Evolutionary conservation across 108 stramenopile genomes (phyloP), one percentile per base, ranked within the genome.

Genomic region (Ochromonas danica): DNA sequence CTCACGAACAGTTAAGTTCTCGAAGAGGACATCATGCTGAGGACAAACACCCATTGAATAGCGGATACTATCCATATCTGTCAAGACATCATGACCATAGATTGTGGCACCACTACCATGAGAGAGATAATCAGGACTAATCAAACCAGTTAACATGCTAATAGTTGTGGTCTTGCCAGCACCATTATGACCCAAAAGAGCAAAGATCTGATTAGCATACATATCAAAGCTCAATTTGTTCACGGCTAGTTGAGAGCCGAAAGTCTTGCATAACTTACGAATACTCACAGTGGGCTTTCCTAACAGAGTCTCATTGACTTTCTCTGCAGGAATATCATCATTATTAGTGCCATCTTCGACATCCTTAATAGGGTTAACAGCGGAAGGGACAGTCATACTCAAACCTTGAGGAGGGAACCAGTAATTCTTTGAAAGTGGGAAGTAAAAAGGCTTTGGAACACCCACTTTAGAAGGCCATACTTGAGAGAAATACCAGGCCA

Each of bases 101-200:
- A 92, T 82, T 31, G 90, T 71, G 22, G 85, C 91, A 6, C 33
- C 27, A 28, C 33, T 67, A 10, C 31, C 63, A 36, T 35, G 6
- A 36, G 10, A 10, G 31, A 10, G 14, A 36, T 35, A 67, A 67
- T 67, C 63, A 36, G 63, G 63, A 67, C 33, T 36, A 36, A 87
- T 84, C 79, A 89, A 81, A 22, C 90, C 89, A 0, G 90, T 77
- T 31, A 92, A 57, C 41, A 93, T 89, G 35, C 88, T 83, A 36
- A 92, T 62, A 0, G 89, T 83, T 10, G 91, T 91, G 35, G 91
- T 91, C 71, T 93, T 92, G 1, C 91, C 91, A 1, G 91, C 91
- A n/a, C 89, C 89, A 61, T 91, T 96, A 86, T 95, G 95, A 30
- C 98, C 98, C 33, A 99, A 82, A 35, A 97, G 80, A 25, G 92